Evolutionary conservation across 345 rosid species (phyloP), one percentile per base, ranked within the genome.

Genomic region (Gossypium raimondii): DNA sequence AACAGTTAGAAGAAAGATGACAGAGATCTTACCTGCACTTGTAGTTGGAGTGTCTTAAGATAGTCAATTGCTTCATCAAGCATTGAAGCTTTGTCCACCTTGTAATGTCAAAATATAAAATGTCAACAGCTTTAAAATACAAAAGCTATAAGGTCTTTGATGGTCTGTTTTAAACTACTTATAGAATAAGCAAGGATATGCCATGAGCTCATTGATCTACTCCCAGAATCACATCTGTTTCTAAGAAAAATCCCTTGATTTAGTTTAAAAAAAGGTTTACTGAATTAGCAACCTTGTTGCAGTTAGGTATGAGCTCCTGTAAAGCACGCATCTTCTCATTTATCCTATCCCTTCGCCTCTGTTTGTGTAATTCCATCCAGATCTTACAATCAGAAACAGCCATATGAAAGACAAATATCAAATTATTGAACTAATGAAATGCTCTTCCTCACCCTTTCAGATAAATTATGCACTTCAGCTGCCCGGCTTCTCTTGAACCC

Each of bases 11-110:
- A 50, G 24, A 27, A 27, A 17, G 17, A 70, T 78, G 53, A 69
- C 3, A 17, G 70, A 74, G 61, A 75, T 27, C 57, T 78, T 76
- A 87, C 98, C 90, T 94, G 98, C 11, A 94, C 90, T 83, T 90
- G 97, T 80, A 92, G 86, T 81, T 92, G 97, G 55, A 94, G 98
- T 18, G 89, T 82, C 87, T 92, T 94, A 55, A 90, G 81, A 86
- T 94, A 92, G 71, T 92, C 97, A 20, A 94, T 94, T 41, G 97
- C 98, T 87, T 94, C 97, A 72, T 94, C 98, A 43, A 94, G 92
- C 97, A 94, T 89, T 2, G 98, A 92, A 84, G 98, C 97, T 82
- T 92, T 94, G 86, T 94, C 97, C 83, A 89, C 94, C 97, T 92
- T 67, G 45, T 18, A 77, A 79, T 41, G 78, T 72, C 62, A 83